phyloP scores from a whole-genome alignment of 352 stramenopile genomes.

The Blastocystis sp. region DNA sequence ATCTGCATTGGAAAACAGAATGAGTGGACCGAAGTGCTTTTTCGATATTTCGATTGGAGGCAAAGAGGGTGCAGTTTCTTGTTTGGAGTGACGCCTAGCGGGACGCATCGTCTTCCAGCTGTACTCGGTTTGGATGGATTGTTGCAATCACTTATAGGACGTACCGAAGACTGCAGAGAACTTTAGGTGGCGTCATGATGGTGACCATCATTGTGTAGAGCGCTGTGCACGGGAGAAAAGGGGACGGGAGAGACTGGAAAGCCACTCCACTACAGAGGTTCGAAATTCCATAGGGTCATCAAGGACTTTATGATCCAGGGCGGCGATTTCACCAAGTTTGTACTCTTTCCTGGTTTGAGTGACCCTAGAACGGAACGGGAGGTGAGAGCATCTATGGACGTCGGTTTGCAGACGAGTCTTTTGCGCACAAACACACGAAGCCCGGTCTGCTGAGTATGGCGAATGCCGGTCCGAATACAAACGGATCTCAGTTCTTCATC shows the following conservation, averaged over 20 bases:
- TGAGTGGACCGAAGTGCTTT: constrained; percentile 76
- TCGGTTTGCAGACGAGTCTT: constrained; percentile 72
- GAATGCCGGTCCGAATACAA: constrained; percentile 84
- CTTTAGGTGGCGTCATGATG: constrained; percentile 76
- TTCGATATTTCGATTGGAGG: constrained; percentile 88
- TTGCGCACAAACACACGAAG: constrained; percentile 77
- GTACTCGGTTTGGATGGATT: constrained; percentile 75
- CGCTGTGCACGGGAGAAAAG: constrained; percentile 78
- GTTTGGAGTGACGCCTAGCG: constrained; percentile 8
- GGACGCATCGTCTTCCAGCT: constrained; percentile 78
- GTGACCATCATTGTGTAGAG: constrained; percentile 41
- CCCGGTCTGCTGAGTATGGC: constrained; percentile 77
- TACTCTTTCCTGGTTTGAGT: background rate
- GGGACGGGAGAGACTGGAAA: constrained; percentile 77
- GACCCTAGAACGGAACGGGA: constrained; percentile 77
- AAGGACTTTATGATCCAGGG: constrained; percentile 97
- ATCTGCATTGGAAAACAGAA: constrained; percentile 26
- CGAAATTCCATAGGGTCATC: constrained; percentile 93
- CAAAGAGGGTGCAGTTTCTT: constrained; percentile 71
- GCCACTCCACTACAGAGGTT: constrained; percentile 72
- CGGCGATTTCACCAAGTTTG: constrained; percentile 73
- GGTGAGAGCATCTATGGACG: constrained; percentile 82
- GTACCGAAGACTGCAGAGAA: constrained; percentile 73
- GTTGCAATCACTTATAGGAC: constrained; percentile 73
- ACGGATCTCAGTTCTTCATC: constrained; percentile 93